Base-by-base conservation (phyloP, 1,284 basidiomycete species). In the Erythrobasidium hasegawianum region DNA sequence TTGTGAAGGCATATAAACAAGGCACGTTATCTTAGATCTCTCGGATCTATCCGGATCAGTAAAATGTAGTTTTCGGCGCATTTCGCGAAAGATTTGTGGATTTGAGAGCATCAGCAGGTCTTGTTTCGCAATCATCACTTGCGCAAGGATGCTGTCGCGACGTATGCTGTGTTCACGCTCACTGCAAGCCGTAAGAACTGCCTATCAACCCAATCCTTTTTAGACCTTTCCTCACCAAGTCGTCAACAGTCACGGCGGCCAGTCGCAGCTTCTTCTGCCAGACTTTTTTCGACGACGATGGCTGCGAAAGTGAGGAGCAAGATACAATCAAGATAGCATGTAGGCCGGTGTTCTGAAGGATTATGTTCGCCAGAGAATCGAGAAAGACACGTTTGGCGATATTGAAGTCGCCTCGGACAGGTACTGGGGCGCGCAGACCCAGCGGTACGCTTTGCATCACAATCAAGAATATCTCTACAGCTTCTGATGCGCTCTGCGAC, bases 371-470 rank as follows among this genome's bases (percentile, higher is more conserved):
- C 54, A 67, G 71, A 71, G 73, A 38, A 66, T 71, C 43, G 89
- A 92, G 77, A 84, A 81, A 69, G 91, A 95, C 79, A 94, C 92
- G 3, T 95, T 95, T 76, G 91, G 91, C 56, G 89, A 92, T 64
- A 85, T 99, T 62, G 83, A 90, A 75, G 96, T 99, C 54, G 95
- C 96, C 43, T 86, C 88, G 22, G 89, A 97, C 76, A 85, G 88
- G 64, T 97, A 97, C 81, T 99, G 95, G 93, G 96, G 96, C 69
- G 95, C 95, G 18, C 96, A 98, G 81, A 99, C 96, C 38, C 96
- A 98, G 79, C 85, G 96, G 88, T 87, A 71, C 22, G 80, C 74
- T 38, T n/a, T n/a, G 20, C 39, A 52, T 40, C 9, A 27, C 5
- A 11, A 16, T 22, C 16, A 40, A 24, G 16, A 11, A 2, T 22